phyloP scores from a whole-genome alignment of 2,329 filamentous ascomycete genomes.

The Pseudogymnoascus sp. region DNA sequence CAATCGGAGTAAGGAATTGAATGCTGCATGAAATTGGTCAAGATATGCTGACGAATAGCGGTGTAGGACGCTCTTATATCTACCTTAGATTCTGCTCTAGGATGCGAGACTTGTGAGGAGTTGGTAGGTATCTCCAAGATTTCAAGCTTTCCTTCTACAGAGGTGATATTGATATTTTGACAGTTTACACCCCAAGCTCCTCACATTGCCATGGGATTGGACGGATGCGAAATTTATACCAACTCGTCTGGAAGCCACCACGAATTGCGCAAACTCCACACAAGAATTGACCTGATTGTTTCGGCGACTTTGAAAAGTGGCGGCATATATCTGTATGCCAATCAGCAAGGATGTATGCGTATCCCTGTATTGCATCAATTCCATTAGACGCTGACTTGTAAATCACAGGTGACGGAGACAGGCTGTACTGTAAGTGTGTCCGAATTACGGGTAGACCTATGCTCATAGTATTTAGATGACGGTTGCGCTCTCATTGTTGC shows the following conservation, averaged over 20 bases:
- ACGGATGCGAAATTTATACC: conserved; percentile 63
- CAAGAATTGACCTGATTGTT: conserved; percentile 54
- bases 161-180: background rate
- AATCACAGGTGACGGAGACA: background rate
- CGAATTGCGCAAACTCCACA: conserved; percentile 58
- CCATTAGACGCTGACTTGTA: background rate
- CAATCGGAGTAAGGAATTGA: conserved; percentile 40
- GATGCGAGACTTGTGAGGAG: conserved; percentile 61
- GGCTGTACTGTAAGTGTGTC: background rate
- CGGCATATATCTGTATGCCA: conserved; percentile 54
- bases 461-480: conserved; percentile 27
- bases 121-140: conserved; percentile 30
- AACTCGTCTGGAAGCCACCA: conserved; percentile 65
- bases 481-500: conserved; percentile 52
- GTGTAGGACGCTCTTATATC: conserved; percentile 29
- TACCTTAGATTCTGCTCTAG: conserved; percentile 55
- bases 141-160: background rate
- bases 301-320: conserved; percentile 55
- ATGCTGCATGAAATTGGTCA: background rate
- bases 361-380: conserved; percentile 31
- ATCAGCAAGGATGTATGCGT: conserved; percentile 49
- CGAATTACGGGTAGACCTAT: background rate
- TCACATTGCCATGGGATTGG: conserved; percentile 52
- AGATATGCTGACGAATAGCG: background rate
- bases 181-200: conserved; percentile 44